A percentile compares a stretch with the other conserved stretches of the same genome.
Evolutionary conservation across 257 asterid species (phyloP).

Genomic region (Lavandula angustifolia): DNA sequence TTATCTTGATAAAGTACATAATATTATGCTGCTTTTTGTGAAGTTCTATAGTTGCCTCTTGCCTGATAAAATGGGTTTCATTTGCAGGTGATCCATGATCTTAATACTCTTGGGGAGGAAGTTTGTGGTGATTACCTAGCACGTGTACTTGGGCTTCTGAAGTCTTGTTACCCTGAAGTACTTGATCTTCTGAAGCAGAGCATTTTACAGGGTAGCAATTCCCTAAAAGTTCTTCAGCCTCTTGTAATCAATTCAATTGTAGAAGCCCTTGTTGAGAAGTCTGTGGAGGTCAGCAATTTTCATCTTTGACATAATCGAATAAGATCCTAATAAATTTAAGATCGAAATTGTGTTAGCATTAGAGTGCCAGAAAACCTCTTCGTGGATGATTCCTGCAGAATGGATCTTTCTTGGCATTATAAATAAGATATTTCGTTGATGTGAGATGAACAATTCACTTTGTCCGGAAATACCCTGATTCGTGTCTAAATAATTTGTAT

Average conservation of each 20-base stretch:
- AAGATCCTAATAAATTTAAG: conserved; percentile 11
- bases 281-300: conserved; percentile 67
- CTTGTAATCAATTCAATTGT: conserved; percentile 61
- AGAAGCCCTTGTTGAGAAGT: conserved; percentile 76
- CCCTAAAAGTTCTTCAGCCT: conserved; percentile 75
- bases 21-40: conserved; percentile 2
- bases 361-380: background rate
- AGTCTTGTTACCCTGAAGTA: conserved; percentile 71
- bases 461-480: conserved; percentile 15
- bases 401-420: conserved; percentile 13
- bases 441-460: conserved; percentile 28
- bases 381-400: background rate
- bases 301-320: conserved; percentile 10
- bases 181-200: conserved; percentile 85
- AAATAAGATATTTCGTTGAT: conserved; percentile 25
- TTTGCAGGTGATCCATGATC: conserved; percentile 78
- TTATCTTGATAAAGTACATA: conserved; percentile 4
- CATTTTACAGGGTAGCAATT: conserved; percentile 71
- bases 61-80: conserved; percentile 19
- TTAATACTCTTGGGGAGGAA: conserved; percentile 64
- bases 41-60: conserved; percentile 1
- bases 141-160: conserved; percentile 70
- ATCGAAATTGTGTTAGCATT: conserved; percentile 16
- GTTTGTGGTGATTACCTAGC: conserved; percentile 67
- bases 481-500: conserved; percentile 35